Evolutionary conservation across 805 yeast genomes (phyloP).

Genomic region (Lachancea lanzarotensis): DNA sequence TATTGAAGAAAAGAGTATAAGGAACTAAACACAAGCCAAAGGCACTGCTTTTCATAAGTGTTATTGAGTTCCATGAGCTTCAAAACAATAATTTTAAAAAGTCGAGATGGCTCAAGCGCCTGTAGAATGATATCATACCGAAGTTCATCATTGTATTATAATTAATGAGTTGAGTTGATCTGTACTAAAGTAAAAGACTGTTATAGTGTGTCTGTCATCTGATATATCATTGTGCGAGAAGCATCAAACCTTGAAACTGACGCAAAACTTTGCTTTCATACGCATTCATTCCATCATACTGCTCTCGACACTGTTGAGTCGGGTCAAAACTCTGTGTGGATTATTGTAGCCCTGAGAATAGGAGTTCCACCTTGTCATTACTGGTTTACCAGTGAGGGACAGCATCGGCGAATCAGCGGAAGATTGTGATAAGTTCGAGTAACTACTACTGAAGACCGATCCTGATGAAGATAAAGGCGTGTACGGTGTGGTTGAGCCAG

Average conservation of each 20-base stretch:
- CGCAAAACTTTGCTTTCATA: neutral
- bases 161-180: neutral
- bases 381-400: neutral
- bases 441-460: conserved; percentile 4
- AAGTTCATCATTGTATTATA: neutral
- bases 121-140: neutral
- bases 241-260: no score
- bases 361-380: conserved; percentile 1
- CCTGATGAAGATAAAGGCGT: conserved; percentile 2
- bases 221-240: no score
- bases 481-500: neutral
- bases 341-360: neutral
- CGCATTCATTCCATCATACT: conserved; percentile 6
- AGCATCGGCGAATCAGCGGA: conserved; percentile 5
- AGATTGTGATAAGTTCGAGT: conserved; percentile 1
- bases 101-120: neutral
- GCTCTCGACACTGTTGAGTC: conserved; percentile 13
- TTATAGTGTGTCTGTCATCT: no score
- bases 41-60: no score
- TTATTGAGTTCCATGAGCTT: no score
- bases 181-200: no score
- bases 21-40: neutral
- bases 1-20: neutral
- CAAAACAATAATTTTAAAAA: no score
- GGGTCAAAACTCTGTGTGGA: conserved; percentile 9